Evolutionary conservation across 148 eudicot genomes (phyloP).

Genomic region (Silene conica): DNA sequence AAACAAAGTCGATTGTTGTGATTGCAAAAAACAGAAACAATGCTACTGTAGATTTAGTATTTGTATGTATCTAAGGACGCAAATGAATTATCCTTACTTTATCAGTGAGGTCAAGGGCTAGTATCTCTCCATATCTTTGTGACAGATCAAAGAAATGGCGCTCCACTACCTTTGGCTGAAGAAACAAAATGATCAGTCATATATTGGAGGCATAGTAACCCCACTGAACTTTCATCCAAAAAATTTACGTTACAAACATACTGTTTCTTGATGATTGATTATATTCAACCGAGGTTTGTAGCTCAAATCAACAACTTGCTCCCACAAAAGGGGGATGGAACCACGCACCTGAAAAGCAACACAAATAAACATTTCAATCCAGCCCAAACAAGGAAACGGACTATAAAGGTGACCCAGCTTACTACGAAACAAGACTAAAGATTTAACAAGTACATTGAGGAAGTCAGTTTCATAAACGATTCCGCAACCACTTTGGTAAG

Average conservation of each 20-base stretch:
- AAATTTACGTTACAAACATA: conserved; percentile 32
- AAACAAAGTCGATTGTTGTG: not conserved
- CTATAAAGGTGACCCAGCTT: not conserved
- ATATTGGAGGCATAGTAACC: conserved; percentile 6
- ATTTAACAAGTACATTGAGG: too few relatives aligned
- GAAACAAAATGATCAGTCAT: conserved; percentile 12
- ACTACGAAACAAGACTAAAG: not conserved
- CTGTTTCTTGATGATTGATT: conserved; percentile 69
- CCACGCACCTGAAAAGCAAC: conserved; percentile 73
- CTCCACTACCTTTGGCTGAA: conserved; percentile 72
- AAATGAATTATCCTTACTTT: conserved; percentile 38
- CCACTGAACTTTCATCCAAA: conserved; percentile 2
- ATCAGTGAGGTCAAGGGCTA: conserved; percentile 83
- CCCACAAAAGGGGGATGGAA: conserved; percentile 95
- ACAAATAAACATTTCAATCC: not conserved
- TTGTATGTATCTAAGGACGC: not conserved
- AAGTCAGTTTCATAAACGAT: not conserved
- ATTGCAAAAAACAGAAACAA: not conserved
- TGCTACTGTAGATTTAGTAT: not conserved
- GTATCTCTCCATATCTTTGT: conserved; percentile 80
- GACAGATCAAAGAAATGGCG: conserved; percentile 83
- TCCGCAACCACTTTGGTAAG: not conserved
- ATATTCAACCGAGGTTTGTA: conserved; percentile 84
- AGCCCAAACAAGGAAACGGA: not conserved
- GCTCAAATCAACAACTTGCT: conserved; percentile 98